Conservation (phyloP, 768 basidiomycete species). For the Leccinellum rugosiceps region DNA sequence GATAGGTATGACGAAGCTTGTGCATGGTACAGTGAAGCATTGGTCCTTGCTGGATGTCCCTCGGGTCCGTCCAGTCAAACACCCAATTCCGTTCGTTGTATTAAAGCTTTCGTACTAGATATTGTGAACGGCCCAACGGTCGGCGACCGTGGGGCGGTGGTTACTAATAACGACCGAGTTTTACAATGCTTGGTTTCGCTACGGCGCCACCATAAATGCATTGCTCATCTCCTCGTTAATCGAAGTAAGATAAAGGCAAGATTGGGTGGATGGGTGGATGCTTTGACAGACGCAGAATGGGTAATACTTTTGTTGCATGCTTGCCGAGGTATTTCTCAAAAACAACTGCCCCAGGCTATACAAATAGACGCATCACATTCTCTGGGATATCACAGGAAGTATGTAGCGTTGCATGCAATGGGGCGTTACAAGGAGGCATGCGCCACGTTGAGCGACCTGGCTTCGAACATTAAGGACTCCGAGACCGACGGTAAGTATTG, state of each 20-base stretch:
- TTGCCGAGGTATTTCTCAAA: not conserved
- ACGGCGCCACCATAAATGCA: not conserved
- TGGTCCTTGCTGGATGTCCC: no score
- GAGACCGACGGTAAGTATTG: not conserved
- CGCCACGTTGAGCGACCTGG: not conserved
- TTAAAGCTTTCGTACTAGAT: no score
- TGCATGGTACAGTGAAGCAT: no score
- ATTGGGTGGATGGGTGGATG: not conserved
- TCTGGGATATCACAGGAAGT: conserved; percentile 2
- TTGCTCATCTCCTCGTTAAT: conserved; percentile 7
- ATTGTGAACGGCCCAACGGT: no score
- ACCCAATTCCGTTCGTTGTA: no score
- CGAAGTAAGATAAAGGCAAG: not conserved
- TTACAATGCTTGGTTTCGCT: not conserved
- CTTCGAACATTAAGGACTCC: not conserved
- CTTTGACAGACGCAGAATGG: conserved; percentile 4
- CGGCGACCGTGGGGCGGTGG: no score
- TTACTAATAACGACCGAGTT: no score
- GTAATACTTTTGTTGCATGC: not conserved
- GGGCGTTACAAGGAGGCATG: not conserved
- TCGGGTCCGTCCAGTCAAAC: no score
- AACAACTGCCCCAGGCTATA: conserved; percentile 4
- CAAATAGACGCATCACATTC: not conserved
- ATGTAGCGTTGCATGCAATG: not conserved
- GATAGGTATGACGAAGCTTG: no score